Evolutionary conservation across 2,329 filamentous ascomycete genomes (phyloP).

Genomic region (Colletotrichum sp.): DNA sequence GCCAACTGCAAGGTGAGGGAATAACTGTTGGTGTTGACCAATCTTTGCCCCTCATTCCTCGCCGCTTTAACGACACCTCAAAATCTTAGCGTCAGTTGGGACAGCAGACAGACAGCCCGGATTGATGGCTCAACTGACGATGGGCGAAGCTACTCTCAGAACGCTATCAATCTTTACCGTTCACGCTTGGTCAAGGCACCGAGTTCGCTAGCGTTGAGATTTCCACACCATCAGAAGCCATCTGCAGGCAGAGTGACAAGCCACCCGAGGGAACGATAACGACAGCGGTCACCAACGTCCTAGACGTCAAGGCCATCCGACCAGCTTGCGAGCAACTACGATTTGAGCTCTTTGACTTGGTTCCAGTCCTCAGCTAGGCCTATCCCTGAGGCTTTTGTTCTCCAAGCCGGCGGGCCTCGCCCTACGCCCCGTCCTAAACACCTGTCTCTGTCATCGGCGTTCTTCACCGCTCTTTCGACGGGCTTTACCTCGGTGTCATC

Average conservation of each 20-base stretch:
- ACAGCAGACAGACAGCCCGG: background rate
- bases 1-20: background rate
- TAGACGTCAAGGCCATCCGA: background rate
- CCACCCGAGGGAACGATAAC: background rate
- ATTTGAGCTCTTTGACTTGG: background rate
- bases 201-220: background rate
- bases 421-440: background rate
- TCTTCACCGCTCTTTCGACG: slow-evolving; percentile 14
- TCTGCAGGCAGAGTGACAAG: background rate
- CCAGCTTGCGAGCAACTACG: background rate
- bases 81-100: background rate
- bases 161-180: background rate
- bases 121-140: background rate
- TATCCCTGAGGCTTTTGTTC: slow-evolving; percentile 7
- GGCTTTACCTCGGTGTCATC: background rate
- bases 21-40: background rate
- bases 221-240: background rate
- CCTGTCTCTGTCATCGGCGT: background rate
- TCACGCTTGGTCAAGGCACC: background rate
- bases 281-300: background rate
- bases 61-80: background rate
- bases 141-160: background rate
- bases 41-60: background rate
- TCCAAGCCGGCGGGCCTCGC: background rate
- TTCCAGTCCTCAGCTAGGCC: background rate